phyloP scores from a whole-genome alignment of 2,329 filamentous ascomycete species.

The Didymella glomerata region DNA sequence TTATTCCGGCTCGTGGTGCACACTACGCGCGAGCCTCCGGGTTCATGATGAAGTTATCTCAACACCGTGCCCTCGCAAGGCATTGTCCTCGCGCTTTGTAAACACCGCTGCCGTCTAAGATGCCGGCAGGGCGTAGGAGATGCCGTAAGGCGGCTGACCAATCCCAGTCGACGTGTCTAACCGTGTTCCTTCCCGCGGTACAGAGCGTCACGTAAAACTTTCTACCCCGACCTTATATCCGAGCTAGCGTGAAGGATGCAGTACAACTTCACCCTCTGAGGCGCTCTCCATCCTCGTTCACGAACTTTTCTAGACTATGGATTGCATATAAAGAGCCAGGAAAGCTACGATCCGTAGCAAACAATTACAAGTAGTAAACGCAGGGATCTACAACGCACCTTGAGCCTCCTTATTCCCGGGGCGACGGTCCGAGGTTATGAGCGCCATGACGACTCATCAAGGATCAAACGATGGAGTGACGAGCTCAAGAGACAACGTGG shows the following conservation, averaged over 20 bases:
- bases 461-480: background rate
- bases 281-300: constrained; percentile 16
- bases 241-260: constrained; percentile 13
- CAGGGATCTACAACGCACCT: background rate
- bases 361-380: background rate
- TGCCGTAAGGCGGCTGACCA: background rate
- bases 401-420: constrained; percentile 16
- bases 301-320: constrained; percentile 11
- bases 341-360: background rate
- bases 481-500: background rate
- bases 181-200: constrained; percentile 1
- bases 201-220: constrained; percentile 24
- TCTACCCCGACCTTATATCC: constrained; percentile 25
- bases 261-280: background rate
- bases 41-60: background rate
- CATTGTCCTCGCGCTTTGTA: background rate
- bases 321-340: background rate
- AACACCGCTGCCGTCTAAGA: background rate
- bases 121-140: background rate
- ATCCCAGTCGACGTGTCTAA: background rate
- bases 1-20: background rate
- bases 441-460: constrained; percentile 5
- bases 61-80: background rate
- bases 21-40: background rate
- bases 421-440: constrained; percentile 17